A percentile compares a stretch with the other conserved stretches of the same genome.
Conservation (phyloP, 2,329 filamentous ascomycete genomes). For the Cladophialophora exuberans region DNA sequence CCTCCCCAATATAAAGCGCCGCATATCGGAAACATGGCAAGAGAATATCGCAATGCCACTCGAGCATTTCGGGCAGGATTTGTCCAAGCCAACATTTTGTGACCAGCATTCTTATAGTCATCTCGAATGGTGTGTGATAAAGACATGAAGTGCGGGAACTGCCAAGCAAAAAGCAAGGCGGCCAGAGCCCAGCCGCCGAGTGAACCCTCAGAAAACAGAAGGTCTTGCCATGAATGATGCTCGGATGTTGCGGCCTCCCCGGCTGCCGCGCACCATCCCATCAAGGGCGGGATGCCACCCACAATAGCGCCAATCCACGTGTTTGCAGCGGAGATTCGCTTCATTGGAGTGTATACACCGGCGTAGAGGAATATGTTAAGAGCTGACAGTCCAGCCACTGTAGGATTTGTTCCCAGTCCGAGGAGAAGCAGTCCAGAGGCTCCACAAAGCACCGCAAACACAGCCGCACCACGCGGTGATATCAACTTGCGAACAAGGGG, state of each 20-base stretch:
- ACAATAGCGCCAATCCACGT: constrained; percentile 95
- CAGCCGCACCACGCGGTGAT: constrained; percentile 67
- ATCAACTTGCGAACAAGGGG: constrained; percentile 84
- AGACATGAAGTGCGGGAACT: constrained; percentile 98
- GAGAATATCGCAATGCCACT: constrained; percentile 83
- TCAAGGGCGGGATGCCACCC: constrained; percentile 89
- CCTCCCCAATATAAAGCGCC: constrained; percentile 75
- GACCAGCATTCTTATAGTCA: constrained; percentile 76
- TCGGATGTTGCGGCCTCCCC: constrained; percentile 77
- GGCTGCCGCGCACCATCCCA: constrained; percentile 97
- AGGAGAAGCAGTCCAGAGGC: constrained; percentile 70
- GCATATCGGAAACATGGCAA: constrained; percentile 86
- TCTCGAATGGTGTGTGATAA: constrained; percentile 85
- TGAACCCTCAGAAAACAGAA: constrained; percentile 70
- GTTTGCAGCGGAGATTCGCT: constrained; percentile 82
- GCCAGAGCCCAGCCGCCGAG: constrained; percentile 89
- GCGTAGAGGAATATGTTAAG: constrained; percentile 89
- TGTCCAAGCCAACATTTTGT: constrained; percentile 78
- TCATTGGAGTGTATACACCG: constrained; percentile 88
- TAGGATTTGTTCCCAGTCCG: constrained; percentile 91
- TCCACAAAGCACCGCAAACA: constrained; percentile 79
- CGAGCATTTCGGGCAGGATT: constrained; percentile 84
- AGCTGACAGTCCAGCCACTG: constrained; percentile 81
- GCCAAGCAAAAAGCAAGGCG: constrained; percentile 86
- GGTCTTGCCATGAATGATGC: constrained; percentile 74